Evolutionary conservation across 305 asterid species (phyloP), one percentile per base, ranked within the genome.

Genomic region (Salvia sclarea): DNA sequence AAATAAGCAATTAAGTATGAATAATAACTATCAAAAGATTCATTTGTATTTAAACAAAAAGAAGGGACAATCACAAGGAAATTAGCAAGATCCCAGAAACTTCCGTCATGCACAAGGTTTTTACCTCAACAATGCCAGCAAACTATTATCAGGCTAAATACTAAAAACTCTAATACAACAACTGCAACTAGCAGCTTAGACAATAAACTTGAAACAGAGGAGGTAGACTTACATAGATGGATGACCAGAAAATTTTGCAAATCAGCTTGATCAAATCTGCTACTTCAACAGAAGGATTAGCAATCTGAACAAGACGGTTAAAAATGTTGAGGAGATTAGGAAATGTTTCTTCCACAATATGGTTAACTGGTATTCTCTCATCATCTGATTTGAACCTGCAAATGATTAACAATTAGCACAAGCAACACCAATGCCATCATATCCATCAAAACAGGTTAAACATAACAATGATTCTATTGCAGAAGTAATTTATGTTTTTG

Each of bases 241-340:
- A 95, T 49, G 99, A 95, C 99, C 99, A 92, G 73, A 95, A 95
- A 76, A 88, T 92, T 82, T 95, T 95, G 95, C 99, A 95, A 64
- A 95, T 85, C 59, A 95, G 95, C 88, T 92, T 95, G 82, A 95
- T 90, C 85, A 95, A 77, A 66, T 92, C 98, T 13, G 99, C 92
- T 63, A 92, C 84, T 79, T 95, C 99, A 80, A 83, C 52, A 5
- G 95, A 75, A 52, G 99, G 98, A 72, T 85, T 84, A 59, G 87
- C 41, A 66, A 92, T 86, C 79, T 89, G 97, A 83, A 88, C 88
- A 77, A 95, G 99, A 69, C 80, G 80, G 81, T 74, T 85, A 69
- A 92, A 95, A 50, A 92, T 95, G 79, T 68, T 89, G 13, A 95
- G 88, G 64, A 95, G 88, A 75, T 84, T 85, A 4, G 95, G 95